phyloP scores from a whole-genome alignment of 345 rosid species.

The Citrus hindsii region DNA sequence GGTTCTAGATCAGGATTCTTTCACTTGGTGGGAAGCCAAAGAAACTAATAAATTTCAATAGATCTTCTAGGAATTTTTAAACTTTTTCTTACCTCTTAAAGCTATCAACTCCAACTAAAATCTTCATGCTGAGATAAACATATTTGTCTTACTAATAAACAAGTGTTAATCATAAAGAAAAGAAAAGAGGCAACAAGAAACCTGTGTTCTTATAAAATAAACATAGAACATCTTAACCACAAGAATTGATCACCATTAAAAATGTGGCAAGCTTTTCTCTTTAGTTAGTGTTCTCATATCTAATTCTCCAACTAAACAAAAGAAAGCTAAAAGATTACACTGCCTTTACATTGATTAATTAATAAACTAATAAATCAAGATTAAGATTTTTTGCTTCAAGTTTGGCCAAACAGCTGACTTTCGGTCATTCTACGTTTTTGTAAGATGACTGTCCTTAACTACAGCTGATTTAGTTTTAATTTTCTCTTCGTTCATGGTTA shows the following conservation, averaged over 20 bases:
- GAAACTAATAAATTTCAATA: no score
- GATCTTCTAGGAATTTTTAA: not conserved
- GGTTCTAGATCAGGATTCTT: not conserved
- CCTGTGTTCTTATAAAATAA: constrained; percentile 5
- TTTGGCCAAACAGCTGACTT: not conserved
- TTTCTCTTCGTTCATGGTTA: not conserved
- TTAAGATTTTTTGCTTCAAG: not conserved
- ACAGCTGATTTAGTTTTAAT: not conserved
- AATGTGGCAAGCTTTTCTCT: constrained; percentile 8
- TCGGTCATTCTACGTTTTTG: not conserved
- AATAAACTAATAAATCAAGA: not conserved
- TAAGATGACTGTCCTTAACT: not conserved
- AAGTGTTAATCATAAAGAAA: constrained; percentile 9
- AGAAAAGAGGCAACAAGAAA: constrained; percentile 17
- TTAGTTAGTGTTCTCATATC: constrained; percentile 18
- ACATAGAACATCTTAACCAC: constrained; percentile 24
- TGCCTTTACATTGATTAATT: not conserved
- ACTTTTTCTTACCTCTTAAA: constrained; percentile 8
- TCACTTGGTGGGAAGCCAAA: not conserved
- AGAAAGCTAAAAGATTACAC: constrained; percentile 1
- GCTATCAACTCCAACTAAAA: constrained; percentile 12
- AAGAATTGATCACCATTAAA: constrained; percentile 15
- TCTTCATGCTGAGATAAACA: constrained; percentile 24
- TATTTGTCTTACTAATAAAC: constrained; percentile 13
- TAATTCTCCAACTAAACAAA: constrained; percentile 15